Base-by-base conservation (phyloP, 2,329 filamentous ascomycete species). In the Capronia americana region DNA sequence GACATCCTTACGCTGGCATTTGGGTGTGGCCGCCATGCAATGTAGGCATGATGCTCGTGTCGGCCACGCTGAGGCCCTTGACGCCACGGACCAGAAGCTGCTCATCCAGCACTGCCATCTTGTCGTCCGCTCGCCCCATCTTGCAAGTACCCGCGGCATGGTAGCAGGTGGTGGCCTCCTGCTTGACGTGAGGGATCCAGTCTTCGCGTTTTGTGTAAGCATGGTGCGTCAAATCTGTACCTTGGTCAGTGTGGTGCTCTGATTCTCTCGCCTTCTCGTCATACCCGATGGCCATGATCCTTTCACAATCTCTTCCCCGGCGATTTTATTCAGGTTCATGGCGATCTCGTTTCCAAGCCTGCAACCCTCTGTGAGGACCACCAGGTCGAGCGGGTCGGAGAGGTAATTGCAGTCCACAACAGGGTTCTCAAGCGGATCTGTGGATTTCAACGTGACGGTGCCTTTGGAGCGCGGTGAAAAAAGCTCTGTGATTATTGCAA, bases 161-260 rank as follows among this genome's bases (percentile, higher is more conserved):
- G 64, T 88, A 87, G 61, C 86, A 87, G 26, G 86, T 88, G 2
- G 85, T 87, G n/a, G 85, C 86, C 73, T 87, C 80, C 34, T 88
- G 77, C 71, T 81, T 84, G 5, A 89, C 83, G 70, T 84, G 84
- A 0, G 81, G 79, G 41, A 84, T 77, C 87, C 87, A 89, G 48
- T 89, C 80, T 71, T 87, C 84, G 14, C 86, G 79, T 0, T 78
- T 83, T 61, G 78, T 85, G 72, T 82, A 81, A 57, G 74, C 75
- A 74, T 88, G 85, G 68, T 89, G 86, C 0, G 73, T 79, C 51
- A 82, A 72, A 32, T 82, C 78, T 14, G 77, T 70, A 41, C 3
- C 20, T 14, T 8, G 32, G 59, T 68, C 38, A 68, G 56, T 20
- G 32, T 26, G 11, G 14, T 28, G 6, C 38, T 44, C 17, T 44